Percentiles rank a stretch among this genome's conserved stretches.
Evolutionary conservation across 169 alveolate species (phyloP).

Genomic region (Cryptosporidium xiaoi): DNA sequence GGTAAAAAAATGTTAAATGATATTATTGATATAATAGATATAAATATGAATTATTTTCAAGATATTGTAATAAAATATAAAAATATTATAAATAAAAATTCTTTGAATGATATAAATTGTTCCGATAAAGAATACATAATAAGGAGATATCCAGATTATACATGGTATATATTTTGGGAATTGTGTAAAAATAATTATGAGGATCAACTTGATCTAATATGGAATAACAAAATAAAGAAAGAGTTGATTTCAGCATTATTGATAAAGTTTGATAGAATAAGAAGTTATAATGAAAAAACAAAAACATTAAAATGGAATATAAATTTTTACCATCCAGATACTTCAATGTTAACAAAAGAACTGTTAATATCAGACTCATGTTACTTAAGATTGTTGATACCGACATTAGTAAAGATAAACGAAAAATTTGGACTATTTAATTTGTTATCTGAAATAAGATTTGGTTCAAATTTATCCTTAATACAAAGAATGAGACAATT

Average conservation of each 20-base stretch:
- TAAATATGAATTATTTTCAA: constrained; percentile 3
- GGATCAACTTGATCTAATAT: constrained; percentile 66
- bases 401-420: constrained; percentile 23
- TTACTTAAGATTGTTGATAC: constrained; percentile 45
- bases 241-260: constrained; percentile 1
- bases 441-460: neutral
- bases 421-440: constrained; percentile 24
- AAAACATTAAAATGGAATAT: constrained; percentile 21
- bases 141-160: constrained; percentile 65
- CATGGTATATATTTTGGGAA: constrained; percentile 70
- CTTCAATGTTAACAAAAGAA: constrained; percentile 39
- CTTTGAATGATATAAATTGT: neutral
- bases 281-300: neutral
- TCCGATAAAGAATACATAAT: constrained; percentile 20
- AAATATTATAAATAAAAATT: neutral
- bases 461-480: neutral
- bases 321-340: constrained; percentile 13
- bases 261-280: constrained; percentile 11
- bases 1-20: neutral
- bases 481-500: neutral
- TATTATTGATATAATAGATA: neutral
- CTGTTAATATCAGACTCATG: constrained; percentile 50
- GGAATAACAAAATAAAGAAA: constrained; percentile 35
- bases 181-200: constrained; percentile 40
- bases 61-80: neutral